Evolutionary conservation across 805 yeast genomes (phyloP), one percentile per base, ranked within the genome.

Genomic region (Tetrapisispora nanseiensis): DNA sequence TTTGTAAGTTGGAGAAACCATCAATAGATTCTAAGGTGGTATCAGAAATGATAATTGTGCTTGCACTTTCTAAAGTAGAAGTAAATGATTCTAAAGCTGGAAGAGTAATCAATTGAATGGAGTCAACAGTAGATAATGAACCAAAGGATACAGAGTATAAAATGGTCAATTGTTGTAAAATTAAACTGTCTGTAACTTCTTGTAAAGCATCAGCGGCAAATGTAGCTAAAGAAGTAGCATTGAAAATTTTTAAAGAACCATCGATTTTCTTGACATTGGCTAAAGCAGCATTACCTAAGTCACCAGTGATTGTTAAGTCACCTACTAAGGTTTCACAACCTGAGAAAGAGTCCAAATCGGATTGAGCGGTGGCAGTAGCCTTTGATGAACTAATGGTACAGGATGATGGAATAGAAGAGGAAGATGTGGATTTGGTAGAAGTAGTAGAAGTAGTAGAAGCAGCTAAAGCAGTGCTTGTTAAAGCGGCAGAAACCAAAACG

Each of bases 251-350:
- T 59, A 92, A 70, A 56, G 79, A 75, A 69, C 97, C 98, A 59
- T 76, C 77, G 54, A 92, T 69, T 59, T 76, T 78, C 69, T 80
- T 62, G 53, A 89, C 82, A 51, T 83, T 85, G 59, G 82, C 80
- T 56, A 92, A 69, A 43, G 80, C 72, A 53, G 81, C 80, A 46
- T 75, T 54, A 51, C 78, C 80, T 47, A 81, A 65, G 49, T 67
- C 71, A 68, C 89, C 89, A 44, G 73, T 59, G 59, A 90, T 74
- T 66, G 70, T 65, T 56, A 92, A 69, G 63, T 80, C 80, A 73
- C 96, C 97, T 49, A 75, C 74, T 53, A 92, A 73, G 48, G 87
- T 83, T 31, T 75, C 65, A 77, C 98, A 92, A 36, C 78, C 70
- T 38, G 85, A 66, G 42, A 82, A 75, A 22, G 63, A 57, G 56